Percentiles rank a stretch among this genome's conserved stretches.
These are phyloP conservation scores for Colletotrichum caudatum DNA, from an alignment of 2,329 filamentous ascomycete genomes.

Conservation along the genomic window DNA sequence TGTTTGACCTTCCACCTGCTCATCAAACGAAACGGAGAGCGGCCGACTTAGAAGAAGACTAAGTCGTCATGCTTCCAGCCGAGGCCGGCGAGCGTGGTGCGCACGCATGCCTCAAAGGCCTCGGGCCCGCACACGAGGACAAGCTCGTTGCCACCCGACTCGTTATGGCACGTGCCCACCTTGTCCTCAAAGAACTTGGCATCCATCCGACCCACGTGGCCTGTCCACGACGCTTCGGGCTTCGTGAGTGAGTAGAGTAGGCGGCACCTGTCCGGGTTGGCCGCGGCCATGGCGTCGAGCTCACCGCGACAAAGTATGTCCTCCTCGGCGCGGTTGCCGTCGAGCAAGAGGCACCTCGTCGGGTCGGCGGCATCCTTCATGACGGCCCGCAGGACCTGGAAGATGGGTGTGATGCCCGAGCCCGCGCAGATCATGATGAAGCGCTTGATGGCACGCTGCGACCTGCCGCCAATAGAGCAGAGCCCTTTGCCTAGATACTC, in stretches of 20 bases:
- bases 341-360: slow-evolving; percentile 78
- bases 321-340: slow-evolving; percentile 81
- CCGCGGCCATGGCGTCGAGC: slow-evolving; percentile 71
- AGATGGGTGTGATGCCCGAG: slow-evolving; percentile 93
- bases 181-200: slow-evolving; percentile 71
- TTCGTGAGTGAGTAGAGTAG: slow-evolving; percentile 78
- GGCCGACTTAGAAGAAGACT: slow-evolving; percentile 74
- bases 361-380: slow-evolving; percentile 72
- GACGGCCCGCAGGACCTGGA: slow-evolving; percentile 82
- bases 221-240: slow-evolving; percentile 74
- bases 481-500: slow-evolving; percentile 78
- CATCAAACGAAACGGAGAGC: neutral
- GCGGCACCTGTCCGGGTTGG: slow-evolving; percentile 68
- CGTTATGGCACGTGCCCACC: slow-evolving; percentile 55
- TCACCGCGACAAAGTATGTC: slow-evolving; percentile 87
- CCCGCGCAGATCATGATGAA: slow-evolving; percentile 92
- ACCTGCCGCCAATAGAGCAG: slow-evolving; percentile 69
- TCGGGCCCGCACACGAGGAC: slow-evolving; percentile 85
- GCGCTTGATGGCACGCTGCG: slow-evolving; percentile 66
- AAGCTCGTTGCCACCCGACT: slow-evolving; percentile 63
- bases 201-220: slow-evolving; percentile 75
- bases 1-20: neutral
- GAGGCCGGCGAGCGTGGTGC: slow-evolving; percentile 63
- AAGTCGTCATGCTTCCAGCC: slow-evolving; percentile 81
- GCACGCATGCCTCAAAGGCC: slow-evolving; percentile 76